A percentile compares a stretch with the other conserved stretches of the same genome.
These are phyloP conservation scores for Cercophora sp. DNA, from an alignment of 495 filamentous ascomycete genomes.

Conservation along the genomic window DNA sequence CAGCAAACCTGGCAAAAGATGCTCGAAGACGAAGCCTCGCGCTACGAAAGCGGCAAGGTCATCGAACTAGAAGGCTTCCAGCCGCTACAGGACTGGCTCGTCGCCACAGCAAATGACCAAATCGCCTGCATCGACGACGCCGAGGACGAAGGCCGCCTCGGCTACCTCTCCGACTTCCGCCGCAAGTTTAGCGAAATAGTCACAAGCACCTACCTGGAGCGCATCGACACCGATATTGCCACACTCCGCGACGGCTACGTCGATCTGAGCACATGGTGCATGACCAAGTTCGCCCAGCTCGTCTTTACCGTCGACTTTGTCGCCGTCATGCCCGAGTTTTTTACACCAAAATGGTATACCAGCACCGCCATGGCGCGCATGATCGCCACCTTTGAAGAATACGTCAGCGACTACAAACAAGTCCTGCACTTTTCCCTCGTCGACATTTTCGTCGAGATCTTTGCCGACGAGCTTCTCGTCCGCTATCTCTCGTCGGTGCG, in stretches of 20 bases:
- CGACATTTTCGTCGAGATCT: slow-evolving; percentile 85
- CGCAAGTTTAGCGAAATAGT: slow-evolving; percentile 74
- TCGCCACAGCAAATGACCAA: slow-evolving; percentile 97
- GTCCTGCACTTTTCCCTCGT: slow-evolving; percentile 80
- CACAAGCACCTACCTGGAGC: slow-evolving; percentile 71
- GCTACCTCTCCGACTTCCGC: slow-evolving; percentile 78
- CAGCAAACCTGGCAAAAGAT: slow-evolving; percentile 83
- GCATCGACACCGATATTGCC: slow-evolving; percentile 66
- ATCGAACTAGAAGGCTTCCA: slow-evolving; percentile 74
- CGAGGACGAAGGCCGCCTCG: slow-evolving; percentile 62
- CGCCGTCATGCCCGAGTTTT: slow-evolving; percentile 77
- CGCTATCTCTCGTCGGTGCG: slow-evolving; percentile 80
- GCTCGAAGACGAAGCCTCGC: slow-evolving; percentile 78
- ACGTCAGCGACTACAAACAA: slow-evolving; percentile 75
- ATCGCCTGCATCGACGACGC: slow-evolving; percentile 94
- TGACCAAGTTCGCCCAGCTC: slow-evolving; percentile 74
- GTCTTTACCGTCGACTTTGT: slow-evolving; percentile 87
- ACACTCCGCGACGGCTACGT: slow-evolving; percentile 83
- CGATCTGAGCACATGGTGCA: slow-evolving; percentile 86
- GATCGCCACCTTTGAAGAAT: slow-evolving; percentile 89
- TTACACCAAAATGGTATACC: slow-evolving; percentile 83
- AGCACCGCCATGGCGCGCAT: slow-evolving; percentile 82
- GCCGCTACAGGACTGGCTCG: slow-evolving; percentile 83
- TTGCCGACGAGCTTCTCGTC: slow-evolving; percentile 83
- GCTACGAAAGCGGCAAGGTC: slow-evolving; percentile 57